Conservation (phyloP, 306 rosid genomes). For the Inga leiocalycina region DNA sequence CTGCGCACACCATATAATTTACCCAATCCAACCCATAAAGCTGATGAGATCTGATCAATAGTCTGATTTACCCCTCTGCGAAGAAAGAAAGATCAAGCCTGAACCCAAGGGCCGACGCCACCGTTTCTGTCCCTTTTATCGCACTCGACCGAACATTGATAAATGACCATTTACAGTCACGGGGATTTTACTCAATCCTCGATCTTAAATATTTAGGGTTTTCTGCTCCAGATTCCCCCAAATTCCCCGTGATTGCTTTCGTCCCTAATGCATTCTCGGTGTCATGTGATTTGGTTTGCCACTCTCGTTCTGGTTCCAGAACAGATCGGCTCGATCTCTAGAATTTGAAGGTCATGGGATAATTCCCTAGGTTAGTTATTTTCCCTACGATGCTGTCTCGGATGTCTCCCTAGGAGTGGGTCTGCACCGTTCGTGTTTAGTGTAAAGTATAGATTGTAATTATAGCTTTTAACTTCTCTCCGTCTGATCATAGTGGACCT, state of each 20-base stretch:
- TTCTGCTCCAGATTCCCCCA: conserved; percentile 38
- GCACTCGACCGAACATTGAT: neutral
- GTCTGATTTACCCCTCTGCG: neutral
- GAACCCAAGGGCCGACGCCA: neutral
- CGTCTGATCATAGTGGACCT: conserved; percentile 13
- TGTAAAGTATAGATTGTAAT: neutral
- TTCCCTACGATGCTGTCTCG: neutral
- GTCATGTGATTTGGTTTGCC: neutral
- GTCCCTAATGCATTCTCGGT: neutral
- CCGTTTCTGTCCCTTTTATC: neutral
- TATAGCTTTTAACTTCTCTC: neutral
- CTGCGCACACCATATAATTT: neutral
- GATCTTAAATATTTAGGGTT: conserved; percentile 68
- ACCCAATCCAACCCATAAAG: neutral
- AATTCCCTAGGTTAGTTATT: conserved; percentile 46
- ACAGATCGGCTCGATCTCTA: conserved; percentile 32
- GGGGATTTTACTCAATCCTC: conserved; percentile 41
- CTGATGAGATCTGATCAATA: neutral
- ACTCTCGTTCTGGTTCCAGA: neutral
- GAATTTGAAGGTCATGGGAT: conserved; percentile 36
- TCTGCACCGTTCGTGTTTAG: neutral
- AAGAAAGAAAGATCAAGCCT: neutral
- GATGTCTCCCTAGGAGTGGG: neutral
- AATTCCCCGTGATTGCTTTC: conserved; percentile 8
- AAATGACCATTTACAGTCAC: neutral